Conservation (phyloP, 2,329 filamentous ascomycete species). For the Ilyonectria mors-panacis region DNA sequence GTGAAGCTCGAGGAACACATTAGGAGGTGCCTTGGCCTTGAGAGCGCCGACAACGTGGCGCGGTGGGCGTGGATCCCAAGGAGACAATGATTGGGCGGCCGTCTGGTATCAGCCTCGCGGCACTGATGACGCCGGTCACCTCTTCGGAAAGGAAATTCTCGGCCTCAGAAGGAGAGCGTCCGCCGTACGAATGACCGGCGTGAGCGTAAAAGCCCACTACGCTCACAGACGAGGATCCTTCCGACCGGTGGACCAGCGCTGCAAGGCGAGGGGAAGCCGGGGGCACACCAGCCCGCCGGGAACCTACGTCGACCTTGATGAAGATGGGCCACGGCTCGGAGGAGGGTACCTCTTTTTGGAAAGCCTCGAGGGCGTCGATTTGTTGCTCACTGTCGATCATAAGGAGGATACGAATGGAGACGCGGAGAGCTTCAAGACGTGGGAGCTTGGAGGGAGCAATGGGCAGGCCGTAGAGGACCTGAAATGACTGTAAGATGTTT, state of each 20-base stretch:
- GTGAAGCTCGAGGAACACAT: slow-evolving; percentile 54
- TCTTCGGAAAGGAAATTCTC: slow-evolving; percentile 50
- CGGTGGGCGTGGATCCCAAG: slow-evolving; percentile 55
- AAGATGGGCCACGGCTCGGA: slow-evolving; percentile 50
- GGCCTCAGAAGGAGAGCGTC: slow-evolving; percentile 50
- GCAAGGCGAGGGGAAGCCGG: slow-evolving; percentile 43
- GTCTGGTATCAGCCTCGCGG: slow-evolving; percentile 49
- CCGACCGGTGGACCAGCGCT: slow-evolving; percentile 46
- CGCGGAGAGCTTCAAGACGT: slow-evolving; percentile 46
- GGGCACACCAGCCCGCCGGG: slow-evolving; percentile 52
- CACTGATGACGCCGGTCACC: slow-evolving; percentile 49
- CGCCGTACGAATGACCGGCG: slow-evolving; percentile 55
- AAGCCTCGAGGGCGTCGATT: slow-evolving; percentile 48
- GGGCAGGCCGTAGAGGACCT: slow-evolving; percentile 58
- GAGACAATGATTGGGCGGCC: slow-evolving; percentile 49
- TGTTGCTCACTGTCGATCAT: slow-evolving; percentile 57
- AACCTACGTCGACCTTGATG: slow-evolving; percentile 56
- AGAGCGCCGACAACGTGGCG: slow-evolving; percentile 52
- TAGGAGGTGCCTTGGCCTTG: slow-evolving; percentile 47
- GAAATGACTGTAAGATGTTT: background rate
- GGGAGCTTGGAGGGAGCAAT: slow-evolving; percentile 53
- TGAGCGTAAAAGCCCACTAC: slow-evolving; percentile 58
- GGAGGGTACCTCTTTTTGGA: slow-evolving; percentile 26
- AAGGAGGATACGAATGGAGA: slow-evolving; percentile 52
- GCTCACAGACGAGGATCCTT: slow-evolving; percentile 46